Base-by-base conservation (phyloP, 2,329 filamentous ascomycete genomes). In the Pseudogymnoascus sp. region DNA sequence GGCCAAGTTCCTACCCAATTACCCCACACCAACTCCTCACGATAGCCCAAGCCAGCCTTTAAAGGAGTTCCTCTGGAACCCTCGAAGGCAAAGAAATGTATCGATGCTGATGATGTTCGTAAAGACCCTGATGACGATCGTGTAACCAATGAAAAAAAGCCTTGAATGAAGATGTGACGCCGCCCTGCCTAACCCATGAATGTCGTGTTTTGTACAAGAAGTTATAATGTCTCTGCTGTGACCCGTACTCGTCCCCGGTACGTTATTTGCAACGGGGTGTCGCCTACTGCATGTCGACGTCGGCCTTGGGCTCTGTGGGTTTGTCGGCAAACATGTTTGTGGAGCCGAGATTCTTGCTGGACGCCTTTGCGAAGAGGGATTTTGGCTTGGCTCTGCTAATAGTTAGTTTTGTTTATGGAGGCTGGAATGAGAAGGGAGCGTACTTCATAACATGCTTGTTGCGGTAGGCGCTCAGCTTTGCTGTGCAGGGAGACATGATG, bases 401-500 rank as follows among this genome's bases (percentile, higher is more conserved):
- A 32, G 64, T 71, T 68, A 71, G 69, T 41, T 63, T 50, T 62
- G 3, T 47, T 47, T 3, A 1, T 47, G 16, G 9, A 16, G 30
- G 3, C 3, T 32, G 9, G 11, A 28, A 9, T 4, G 32, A 6
- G 6, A 32, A 6, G 14, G 16, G n/a, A 5, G 80, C 83, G 72
- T 79, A 90, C 87, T 91, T 93, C 76, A 81, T 82, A 64, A 86
- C 86, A 70, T 90, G 87, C 78, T 91, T 91, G 76, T 84, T 89
- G 75, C 89, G 88, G 74, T 92, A 84, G 39, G 88, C 87, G 65
- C 81, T 88, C 69, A 94, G 82, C 81, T 94, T 94, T 74, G 89
- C 87, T 16, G 87, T 89, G 74, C 89, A 91, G 35, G 90, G 90
- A 68, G 88, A 91, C 86, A 91, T 89, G 78, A 95, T 92, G 75